phyloP scores from a whole-genome alignment of 2,329 filamentous ascomycete genomes.

The Scytalidium lignicola region DNA sequence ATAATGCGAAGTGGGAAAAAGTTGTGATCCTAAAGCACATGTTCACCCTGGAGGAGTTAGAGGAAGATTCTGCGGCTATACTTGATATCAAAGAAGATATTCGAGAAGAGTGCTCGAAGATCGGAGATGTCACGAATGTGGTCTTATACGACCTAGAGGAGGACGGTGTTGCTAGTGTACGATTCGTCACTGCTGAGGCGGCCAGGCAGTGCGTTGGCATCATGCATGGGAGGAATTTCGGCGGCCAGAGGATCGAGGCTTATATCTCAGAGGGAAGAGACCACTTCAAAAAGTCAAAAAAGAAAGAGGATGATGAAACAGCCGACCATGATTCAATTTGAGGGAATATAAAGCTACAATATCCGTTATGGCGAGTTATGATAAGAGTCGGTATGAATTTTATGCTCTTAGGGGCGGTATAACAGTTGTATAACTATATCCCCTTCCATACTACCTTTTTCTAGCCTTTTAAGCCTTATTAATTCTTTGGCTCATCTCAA shows the following conservation, averaged over 20 bases:
- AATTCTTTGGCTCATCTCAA: too few species aligned
- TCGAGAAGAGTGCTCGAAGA: constrained; percentile 79
- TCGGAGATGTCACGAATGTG: constrained; percentile 86
- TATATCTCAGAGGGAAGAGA: constrained; percentile 66
- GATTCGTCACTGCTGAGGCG: constrained; percentile 67
- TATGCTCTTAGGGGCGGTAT: too few species aligned
- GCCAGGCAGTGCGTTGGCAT: constrained; percentile 67
- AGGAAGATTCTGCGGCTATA: constrained; percentile 76
- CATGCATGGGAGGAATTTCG: constrained; percentile 80
- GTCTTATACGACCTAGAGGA: constrained; percentile 83
- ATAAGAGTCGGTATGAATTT: too few species aligned
- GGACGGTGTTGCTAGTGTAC: constrained; percentile 79
- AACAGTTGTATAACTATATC: too few species aligned
- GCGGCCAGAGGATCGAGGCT: constrained; percentile 65
- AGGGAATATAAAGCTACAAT: too few species aligned
- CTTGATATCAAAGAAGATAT: constrained; percentile 95
- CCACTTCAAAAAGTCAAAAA: constrained; percentile 65
- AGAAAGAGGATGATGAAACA: constrained; percentile 34
- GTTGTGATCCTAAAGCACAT: constrained; percentile 85
- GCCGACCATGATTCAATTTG: not conserved
- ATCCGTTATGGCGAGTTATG: too few species aligned
- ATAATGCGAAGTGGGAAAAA: constrained; percentile 63
- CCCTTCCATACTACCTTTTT: too few species aligned
- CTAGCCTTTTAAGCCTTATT: too few species aligned
- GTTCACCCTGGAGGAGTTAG: constrained; percentile 82